Conservation (phyloP, 2,329 filamentous ascomycete genomes). For the Huntiella bhutanensis region DNA sequence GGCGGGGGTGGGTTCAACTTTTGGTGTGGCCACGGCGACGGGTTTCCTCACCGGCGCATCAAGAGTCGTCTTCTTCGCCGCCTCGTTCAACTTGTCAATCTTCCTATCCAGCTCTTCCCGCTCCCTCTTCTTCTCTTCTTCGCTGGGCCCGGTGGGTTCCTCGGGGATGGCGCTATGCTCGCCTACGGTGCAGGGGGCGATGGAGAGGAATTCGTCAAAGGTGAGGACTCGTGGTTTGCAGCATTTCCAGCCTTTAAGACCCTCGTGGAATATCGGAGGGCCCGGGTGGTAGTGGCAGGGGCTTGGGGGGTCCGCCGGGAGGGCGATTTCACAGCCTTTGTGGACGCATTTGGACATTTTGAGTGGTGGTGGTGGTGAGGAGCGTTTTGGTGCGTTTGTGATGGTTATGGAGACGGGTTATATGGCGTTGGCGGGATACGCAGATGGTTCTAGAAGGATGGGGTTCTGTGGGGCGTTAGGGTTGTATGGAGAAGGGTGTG, state of each 20-base stretch:
- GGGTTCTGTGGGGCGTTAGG: no score
- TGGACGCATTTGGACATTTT: constrained; percentile 79
- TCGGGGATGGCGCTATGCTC: constrained; percentile 68
- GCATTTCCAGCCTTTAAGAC: constrained; percentile 98
- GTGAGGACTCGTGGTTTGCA: constrained; percentile 93
- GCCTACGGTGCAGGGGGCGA: constrained; percentile 80
- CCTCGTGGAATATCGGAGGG: constrained; percentile 89
- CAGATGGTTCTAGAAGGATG: no score
- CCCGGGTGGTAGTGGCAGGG: constrained; percentile 84
- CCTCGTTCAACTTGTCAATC: constrained; percentile 34
- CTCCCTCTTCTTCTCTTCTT: constrained; percentile 15
- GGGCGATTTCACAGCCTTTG: constrained; percentile 83
- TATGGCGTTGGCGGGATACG: no score
- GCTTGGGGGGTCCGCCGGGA: constrained; percentile 49
- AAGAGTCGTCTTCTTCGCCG: constrained; percentile 22
- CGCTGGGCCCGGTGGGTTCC: constrained; percentile 35
- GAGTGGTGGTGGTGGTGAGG: neutral
- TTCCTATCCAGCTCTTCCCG: constrained; percentile 22
- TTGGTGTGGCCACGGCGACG: constrained; percentile 22
- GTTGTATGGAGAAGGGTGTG: no score
- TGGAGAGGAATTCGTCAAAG: constrained; percentile 93
- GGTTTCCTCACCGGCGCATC: constrained; percentile 23
- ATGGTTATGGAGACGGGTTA: no score
- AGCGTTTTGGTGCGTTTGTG: neutral
- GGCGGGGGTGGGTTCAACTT: constrained; percentile 40